Percentiles rank a stretch among this genome's conserved stretches.
phyloP scores from a whole-genome alignment of 441 rosid species.

The Euphorbia schlechtendalii region DNA sequence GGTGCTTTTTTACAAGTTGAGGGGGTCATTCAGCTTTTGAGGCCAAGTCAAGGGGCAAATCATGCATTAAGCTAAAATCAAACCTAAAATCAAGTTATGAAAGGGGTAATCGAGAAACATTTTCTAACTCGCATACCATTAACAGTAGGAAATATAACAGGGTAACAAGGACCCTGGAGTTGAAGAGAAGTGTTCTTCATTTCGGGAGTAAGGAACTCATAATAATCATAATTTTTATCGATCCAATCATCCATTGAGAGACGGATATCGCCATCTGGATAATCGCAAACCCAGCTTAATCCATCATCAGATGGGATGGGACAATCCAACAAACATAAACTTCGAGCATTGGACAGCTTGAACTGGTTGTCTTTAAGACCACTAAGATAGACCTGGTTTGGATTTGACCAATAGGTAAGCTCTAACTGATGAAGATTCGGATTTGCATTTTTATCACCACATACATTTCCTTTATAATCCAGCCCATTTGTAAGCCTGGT shows the following conservation, averaged over 20 bases:
- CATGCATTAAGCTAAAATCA: no score
- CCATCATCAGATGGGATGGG: conserved; percentile 76
- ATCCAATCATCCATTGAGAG: conserved; percentile 80
- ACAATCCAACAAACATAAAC: conserved; percentile 83
- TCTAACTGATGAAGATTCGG: conserved; percentile 72
- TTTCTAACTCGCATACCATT: conserved; percentile 47
- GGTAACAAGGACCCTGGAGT: conserved; percentile 98
- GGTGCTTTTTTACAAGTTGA: no score
- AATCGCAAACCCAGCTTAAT: conserved; percentile 93
- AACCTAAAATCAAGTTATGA: neutral
- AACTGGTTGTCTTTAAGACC: conserved; percentile 75
- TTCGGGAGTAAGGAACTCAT: conserved; percentile 84
- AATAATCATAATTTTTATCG: conserved; percentile 83
- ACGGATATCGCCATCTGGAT: conserved; percentile 93
- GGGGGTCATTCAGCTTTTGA: no score
- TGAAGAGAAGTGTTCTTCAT: conserved; percentile 91
- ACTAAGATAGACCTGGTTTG: conserved; percentile 91
- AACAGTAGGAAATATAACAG: conserved; percentile 81
- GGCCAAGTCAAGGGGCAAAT: no score
- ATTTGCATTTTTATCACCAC: conserved; percentile 75
- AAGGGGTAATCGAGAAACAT: conserved; percentile 1
- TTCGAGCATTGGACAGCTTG: conserved; percentile 69
- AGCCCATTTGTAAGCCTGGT: conserved; percentile 82
- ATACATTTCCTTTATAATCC: conserved; percentile 94
- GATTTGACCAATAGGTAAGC: conserved; percentile 87